Conservation (phyloP, 1,284 basidiomycete genomes). For the Cryptococcus sp. region DNA sequence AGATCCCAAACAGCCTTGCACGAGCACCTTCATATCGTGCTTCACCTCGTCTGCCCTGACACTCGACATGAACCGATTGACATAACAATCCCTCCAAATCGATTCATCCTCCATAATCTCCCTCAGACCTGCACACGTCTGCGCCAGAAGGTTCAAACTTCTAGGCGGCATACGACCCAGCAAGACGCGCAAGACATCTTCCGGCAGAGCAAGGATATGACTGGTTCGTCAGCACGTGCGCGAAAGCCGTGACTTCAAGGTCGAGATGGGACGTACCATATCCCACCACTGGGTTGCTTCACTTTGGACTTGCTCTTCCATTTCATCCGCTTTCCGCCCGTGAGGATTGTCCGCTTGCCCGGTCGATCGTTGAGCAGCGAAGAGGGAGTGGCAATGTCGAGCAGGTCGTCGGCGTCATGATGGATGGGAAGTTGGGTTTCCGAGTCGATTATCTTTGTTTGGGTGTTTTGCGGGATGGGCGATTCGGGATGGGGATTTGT, state of each 20-base stretch:
- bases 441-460: neutral
- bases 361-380: neutral
- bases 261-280: neutral
- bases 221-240: conserved; percentile 13
- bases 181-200: conserved; percentile 36
- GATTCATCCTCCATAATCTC: conserved; percentile 30
- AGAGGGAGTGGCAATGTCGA: neutral
- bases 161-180: conserved; percentile 36
- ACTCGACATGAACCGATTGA: conserved; percentile 35
- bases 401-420: neutral
- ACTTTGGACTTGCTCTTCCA: neutral
- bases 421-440: neutral
- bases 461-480: neutral
- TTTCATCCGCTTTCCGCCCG: neutral
- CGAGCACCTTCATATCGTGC: conserved; percentile 26
- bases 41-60: conserved; percentile 11
- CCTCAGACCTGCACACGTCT: conserved; percentile 28
- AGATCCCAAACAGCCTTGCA: conserved; percentile 16
- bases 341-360: neutral
- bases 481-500: neutral
- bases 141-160: conserved; percentile 24
- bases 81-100: conserved; percentile 41
- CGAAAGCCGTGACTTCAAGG: neutral
- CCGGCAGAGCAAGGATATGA: conserved; percentile 34
- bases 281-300: neutral